Percentiles rank a stretch among this genome's conserved stretches.
Evolutionary conservation across 441 rosid species (phyloP).

Genomic region (Pelargonium fulgidum): DNA sequence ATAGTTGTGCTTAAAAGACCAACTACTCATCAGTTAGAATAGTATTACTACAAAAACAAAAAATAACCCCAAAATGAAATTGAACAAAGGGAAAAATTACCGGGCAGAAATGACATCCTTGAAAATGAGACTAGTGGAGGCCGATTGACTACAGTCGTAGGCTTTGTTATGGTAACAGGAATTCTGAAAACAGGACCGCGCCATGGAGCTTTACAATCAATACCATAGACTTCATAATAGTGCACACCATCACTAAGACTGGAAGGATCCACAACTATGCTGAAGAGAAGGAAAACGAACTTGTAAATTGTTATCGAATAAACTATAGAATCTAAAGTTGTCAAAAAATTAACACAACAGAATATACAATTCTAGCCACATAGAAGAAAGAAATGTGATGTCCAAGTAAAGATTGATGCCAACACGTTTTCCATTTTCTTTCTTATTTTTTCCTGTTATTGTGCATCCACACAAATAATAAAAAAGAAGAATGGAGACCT

Average conservation of each 20-base stretch:
- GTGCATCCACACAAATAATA: neutral
- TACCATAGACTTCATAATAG: conserved; percentile 83
- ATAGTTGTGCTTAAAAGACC: neutral
- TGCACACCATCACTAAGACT: conserved; percentile 74
- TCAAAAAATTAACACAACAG: neutral
- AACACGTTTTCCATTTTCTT: too few relatives aligned
- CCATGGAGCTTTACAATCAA: conserved; percentile 95
- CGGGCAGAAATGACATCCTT: conserved; percentile 83
- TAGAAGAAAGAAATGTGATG: too few relatives aligned
- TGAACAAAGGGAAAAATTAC: conserved; percentile 29
- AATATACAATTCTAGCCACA: too few relatives aligned
- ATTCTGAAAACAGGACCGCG: conserved; percentile 91
- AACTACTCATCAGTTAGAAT: neutral
- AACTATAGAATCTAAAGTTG: conserved; percentile 13
- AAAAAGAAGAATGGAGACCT: neutral
- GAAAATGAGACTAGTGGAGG: conserved; percentile 71
- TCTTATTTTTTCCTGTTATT: too few relatives aligned
- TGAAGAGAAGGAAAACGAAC: conserved; percentile 34
- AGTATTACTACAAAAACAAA: neutral
- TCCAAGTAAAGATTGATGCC: too few relatives aligned
- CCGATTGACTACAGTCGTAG: conserved; percentile 46
- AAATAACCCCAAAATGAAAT: neutral
- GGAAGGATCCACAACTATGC: conserved; percentile 93
- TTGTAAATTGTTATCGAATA: conserved; percentile 11
- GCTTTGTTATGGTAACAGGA: conserved; percentile 83